These are phyloP conservation scores for Draba incana DNA, from an alignment of 345 rosid species.

Conservation along the genomic window DNA sequence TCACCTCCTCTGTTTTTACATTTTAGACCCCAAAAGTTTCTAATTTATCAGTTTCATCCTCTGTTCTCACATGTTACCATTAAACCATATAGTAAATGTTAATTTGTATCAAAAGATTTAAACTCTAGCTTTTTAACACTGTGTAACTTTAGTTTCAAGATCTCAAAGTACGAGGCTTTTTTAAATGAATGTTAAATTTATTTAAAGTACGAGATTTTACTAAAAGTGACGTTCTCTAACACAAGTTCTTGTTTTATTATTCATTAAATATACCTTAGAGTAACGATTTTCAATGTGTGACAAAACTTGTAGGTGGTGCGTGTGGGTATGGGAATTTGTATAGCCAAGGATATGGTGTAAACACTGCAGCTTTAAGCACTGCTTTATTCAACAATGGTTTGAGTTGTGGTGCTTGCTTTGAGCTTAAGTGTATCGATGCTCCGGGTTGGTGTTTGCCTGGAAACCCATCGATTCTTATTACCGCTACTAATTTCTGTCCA, in stretches of 20 bases:
- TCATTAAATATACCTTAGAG: no score
- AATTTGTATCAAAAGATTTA: neutral
- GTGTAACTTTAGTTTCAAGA: neutral
- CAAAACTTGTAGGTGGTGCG: conserved; percentile 55
- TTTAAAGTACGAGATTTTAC: neutral
- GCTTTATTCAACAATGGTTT: conserved; percentile 71
- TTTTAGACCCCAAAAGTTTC: conserved; percentile 4
- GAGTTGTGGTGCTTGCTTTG: conserved; percentile 73
- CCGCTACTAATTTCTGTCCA: conserved; percentile 73
- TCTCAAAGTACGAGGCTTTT: neutral
- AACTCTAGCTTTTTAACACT: neutral
- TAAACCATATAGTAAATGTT: neutral
- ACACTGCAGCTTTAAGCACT: conserved; percentile 78
- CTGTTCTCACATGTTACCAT: neutral
- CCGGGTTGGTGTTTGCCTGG: conserved; percentile 68
- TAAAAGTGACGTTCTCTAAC: neutral
- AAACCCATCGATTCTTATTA: conserved; percentile 57
- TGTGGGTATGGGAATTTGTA: conserved; percentile 77
- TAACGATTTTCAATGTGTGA: no score
- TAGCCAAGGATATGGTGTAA: conserved; percentile 69
- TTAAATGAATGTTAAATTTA: no score
- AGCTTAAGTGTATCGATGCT: conserved; percentile 58
- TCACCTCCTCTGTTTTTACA: conserved; percentile 3
- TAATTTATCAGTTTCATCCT: neutral
- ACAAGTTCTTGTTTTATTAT: neutral